Evolutionary conservation across 2,329 filamentous ascomycete genomes (phyloP), one percentile per base, ranked within the genome.

Genomic region (Neophaeococcomyces mojaviensis): DNA sequence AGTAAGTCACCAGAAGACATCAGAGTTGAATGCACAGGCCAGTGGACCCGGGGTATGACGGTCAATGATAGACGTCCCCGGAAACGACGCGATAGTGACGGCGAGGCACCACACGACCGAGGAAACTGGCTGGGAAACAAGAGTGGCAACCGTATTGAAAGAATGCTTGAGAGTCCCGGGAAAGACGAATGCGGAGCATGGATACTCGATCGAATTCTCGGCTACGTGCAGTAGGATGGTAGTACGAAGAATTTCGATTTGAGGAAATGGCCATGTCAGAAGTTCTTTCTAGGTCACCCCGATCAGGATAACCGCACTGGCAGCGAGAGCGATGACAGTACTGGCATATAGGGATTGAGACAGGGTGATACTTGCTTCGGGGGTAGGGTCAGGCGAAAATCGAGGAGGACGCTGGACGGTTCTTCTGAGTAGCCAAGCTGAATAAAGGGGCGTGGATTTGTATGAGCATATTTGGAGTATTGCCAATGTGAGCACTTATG

Each of bases 41-140:
- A 97, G 69, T 98, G 92, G 92, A 94, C 89, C 37, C 75, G 87
- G 47, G 90, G 92, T 1, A 89, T 92, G 82, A 89, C 88, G 60
- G 75, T 97, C 26, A 72, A 88, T 33, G 92, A 98, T 70, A 74
- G 80, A 30, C 76, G 92, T 48, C 67, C 65, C 35, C 68, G 62
- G 49, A 68, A 63, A 44, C 66, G 59, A 49, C 64, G 57, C 62
- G 71, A 51, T 59, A 68, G 54, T 60, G 73, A 74, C 18, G 69
- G 72, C 36, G 75, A 77, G 54, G 74, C 81, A 24, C 73, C 81
- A 0, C 85, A 82, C 33, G 90, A 97, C 63, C 72, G 80, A 65
- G 66, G 78, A 56, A 70, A 82, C 43, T 97, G 92, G 92, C 64
- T 92, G 59, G 87, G 82, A 62, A 63, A 68, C 12, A 72, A 69